phyloP scores from a whole-genome alignment of 306 rosid species.

The Prunus fruticosa region DNA sequence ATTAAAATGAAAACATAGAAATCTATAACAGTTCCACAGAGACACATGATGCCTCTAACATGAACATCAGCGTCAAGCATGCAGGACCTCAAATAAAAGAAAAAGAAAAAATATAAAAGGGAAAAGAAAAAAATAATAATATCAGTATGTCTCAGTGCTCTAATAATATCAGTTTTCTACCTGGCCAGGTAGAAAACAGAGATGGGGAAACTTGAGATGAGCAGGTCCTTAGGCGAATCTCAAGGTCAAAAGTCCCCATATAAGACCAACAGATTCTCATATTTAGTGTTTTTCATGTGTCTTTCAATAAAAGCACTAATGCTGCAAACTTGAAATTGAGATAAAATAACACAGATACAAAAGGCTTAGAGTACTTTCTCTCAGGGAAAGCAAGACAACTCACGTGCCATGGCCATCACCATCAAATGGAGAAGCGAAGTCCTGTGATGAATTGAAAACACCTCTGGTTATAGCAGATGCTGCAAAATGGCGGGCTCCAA shows the following conservation, averaged over 20 bases:
- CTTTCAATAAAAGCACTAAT: not conserved
- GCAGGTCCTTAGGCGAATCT: not conserved
- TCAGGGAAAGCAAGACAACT: conserved; percentile 38
- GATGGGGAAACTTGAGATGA: not conserved
- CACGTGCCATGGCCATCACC: conserved; percentile 99
- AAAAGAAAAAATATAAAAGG: not conserved
- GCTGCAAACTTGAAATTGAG: not conserved
- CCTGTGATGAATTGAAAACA: conserved; percentile 76
- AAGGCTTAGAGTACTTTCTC: conserved; percentile 3
- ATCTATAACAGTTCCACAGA: not conserved
- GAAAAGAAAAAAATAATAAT: not conserved
- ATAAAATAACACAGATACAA: not conserved
- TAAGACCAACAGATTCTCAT: not conserved
- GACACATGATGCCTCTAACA: not conserved
- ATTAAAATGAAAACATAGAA: not conserved
- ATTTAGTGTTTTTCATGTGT: not conserved
- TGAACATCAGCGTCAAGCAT: not conserved
- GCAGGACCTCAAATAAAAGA: not conserved
- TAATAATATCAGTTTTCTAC: not conserved
- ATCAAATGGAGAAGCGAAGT: conserved; percentile 96
- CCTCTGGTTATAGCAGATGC: conserved; percentile 98
- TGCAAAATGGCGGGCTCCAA: conserved; percentile 97
- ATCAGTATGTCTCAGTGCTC: not conserved
- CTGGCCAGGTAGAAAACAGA: not conserved
- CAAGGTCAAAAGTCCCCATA: not conserved